Evolutionary conservation across 1,139 yeast genomes (phyloP).

Genomic region (Debaryomyces sp.): DNA sequence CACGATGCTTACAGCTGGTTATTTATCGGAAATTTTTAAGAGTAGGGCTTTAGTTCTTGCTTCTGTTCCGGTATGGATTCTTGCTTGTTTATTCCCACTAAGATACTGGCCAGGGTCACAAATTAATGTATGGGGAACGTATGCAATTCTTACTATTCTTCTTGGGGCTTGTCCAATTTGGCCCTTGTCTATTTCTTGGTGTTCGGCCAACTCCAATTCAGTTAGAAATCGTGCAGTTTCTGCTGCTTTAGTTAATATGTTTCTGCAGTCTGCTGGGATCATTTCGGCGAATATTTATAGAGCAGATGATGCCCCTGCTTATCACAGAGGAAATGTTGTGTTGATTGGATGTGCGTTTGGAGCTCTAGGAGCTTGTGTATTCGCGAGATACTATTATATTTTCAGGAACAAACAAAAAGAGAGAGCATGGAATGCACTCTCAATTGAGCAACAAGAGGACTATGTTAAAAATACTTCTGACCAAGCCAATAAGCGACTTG

Average conservation of each 20-base stretch:
- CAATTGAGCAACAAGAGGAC: slow-evolving; percentile 43
- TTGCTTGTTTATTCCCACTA: slow-evolving; percentile 44
- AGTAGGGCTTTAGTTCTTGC: slow-evolving; percentile 33
- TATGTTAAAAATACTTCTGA: slow-evolving; percentile 44
- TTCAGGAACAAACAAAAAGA: slow-evolving; percentile 45
- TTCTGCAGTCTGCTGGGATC: slow-evolving; percentile 55
- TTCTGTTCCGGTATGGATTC: slow-evolving; percentile 37
- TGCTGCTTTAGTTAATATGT: slow-evolving; percentile 61
- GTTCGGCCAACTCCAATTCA: slow-evolving; percentile 57
- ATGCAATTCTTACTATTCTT: slow-evolving; percentile 47
- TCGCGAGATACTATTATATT: slow-evolving; percentile 40
- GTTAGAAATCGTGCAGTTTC: slow-evolving; percentile 60
- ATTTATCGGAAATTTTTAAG: slow-evolving; percentile 40
- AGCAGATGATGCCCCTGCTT: slow-evolving; percentile 54
- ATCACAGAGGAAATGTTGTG: slow-evolving; percentile 51
- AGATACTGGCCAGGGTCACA: slow-evolving; percentile 56
- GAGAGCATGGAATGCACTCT: slow-evolving; percentile 43
- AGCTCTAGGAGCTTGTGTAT: slow-evolving; percentile 9
- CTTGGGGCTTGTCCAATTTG: slow-evolving; percentile 41
- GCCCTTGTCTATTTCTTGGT: slow-evolving; percentile 52
- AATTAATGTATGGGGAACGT: slow-evolving; percentile 54
- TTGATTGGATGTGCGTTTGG: slow-evolving; percentile 11
- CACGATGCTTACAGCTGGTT: slow-evolving; percentile 39
- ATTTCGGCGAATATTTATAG: slow-evolving; percentile 56
- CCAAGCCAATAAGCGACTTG: slow-evolving; percentile 52